Evolutionary conservation across 1,284 basidiomycete genomes (phyloP).

Genomic region (Earliella scabrosa): DNA sequence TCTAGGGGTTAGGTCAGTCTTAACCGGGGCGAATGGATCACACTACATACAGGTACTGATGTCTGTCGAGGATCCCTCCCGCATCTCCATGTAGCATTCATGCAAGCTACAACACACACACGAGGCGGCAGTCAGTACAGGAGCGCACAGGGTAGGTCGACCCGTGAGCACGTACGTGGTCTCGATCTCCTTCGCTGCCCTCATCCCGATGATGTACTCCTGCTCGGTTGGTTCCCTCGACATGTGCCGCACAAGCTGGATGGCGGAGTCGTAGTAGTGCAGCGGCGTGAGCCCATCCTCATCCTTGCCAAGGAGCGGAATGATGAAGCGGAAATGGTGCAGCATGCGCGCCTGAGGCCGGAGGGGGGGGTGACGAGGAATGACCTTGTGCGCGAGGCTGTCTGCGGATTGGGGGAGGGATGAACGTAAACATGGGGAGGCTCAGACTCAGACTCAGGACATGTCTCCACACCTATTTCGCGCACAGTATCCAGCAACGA

Average conservation of each 20-base stretch:
- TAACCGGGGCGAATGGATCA: neutral
- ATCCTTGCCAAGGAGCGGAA: conserved; percentile 66
- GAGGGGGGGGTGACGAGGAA: conserved; percentile 62
- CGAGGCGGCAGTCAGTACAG: neutral
- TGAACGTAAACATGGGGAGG: too few species aligned
- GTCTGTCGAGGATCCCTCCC: conserved; percentile 47
- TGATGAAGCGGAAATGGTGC: conserved; percentile 73
- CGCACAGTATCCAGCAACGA: conserved; percentile 67
- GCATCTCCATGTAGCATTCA: conserved; percentile 65
- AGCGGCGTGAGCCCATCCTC: conserved; percentile 65
- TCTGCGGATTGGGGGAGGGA: too few species aligned
- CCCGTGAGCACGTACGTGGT: conserved; percentile 44
- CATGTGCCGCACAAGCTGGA: conserved; percentile 76
- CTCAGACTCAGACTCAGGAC: too few species aligned
- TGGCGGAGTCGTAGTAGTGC: conserved; percentile 76
- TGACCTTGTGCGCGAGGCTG: conserved; percentile 63
- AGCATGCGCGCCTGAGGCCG: conserved; percentile 73
- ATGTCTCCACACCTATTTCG: conserved; percentile 69
- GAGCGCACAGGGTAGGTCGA: neutral
- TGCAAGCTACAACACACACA: conserved; percentile 46
- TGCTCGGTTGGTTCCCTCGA: conserved; percentile 66
- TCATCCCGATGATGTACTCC: conserved; percentile 72
- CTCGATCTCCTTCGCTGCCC: conserved; percentile 65
- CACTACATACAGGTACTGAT: conserved; percentile 19
- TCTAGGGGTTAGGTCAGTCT: too few species aligned